A percentile compares a stretch with the other conserved stretches of the same genome.
These are phyloP conservation scores for Calonectria pseudoturangicola DNA, from an alignment of 2,329 filamentous ascomycete species.

Conservation along the genomic window DNA sequence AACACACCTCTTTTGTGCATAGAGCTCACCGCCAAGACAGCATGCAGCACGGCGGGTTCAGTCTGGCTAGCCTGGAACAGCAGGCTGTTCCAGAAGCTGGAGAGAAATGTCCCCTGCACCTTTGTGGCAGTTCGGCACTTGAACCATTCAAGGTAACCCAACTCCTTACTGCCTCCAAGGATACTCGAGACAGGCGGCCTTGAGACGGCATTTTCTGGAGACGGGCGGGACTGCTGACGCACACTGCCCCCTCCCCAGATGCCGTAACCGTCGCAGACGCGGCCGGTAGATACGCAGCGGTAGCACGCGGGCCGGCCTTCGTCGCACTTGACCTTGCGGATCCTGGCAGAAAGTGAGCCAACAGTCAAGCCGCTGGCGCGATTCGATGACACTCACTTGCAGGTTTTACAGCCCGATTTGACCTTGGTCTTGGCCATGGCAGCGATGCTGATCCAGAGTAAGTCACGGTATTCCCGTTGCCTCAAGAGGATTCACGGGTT, in stretches of 20 bases:
- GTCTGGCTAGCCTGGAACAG: slow-evolving; percentile 59
- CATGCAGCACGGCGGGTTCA: slow-evolving; percentile 64
- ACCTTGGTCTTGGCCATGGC: slow-evolving; percentile 42
- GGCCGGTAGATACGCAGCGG: slow-evolving; percentile 53
- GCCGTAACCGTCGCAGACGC: slow-evolving; percentile 58
- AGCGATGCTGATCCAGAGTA: not conserved
- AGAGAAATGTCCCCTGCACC: slow-evolving; percentile 60
- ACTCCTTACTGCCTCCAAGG: slow-evolving; percentile 41
- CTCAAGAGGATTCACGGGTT: not conserved
- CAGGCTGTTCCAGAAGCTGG: slow-evolving; percentile 62
- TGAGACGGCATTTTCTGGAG: slow-evolving; percentile 3
- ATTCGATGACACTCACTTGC: slow-evolving; percentile 46
- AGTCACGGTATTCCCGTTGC: slow-evolving; percentile 17
- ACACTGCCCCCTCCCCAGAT: slow-evolving; percentile 45
- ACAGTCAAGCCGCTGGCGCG: too few species aligned
- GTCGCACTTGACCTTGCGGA: slow-evolving; percentile 58
- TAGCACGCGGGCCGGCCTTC: slow-evolving; percentile 55
- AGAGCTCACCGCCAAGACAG: slow-evolving; percentile 62
- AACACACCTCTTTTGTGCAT: slow-evolving; percentile 53
- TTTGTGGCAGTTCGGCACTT: slow-evolving; percentile 60
- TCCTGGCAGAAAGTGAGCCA: slow-evolving; percentile 42
- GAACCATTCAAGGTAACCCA: slow-evolving; percentile 56
- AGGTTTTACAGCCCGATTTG: slow-evolving; percentile 52
- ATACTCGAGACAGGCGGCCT: slow-evolving; percentile 20
- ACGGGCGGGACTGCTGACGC: not conserved